These are phyloP conservation scores for Trichosporon asahii DNA, from an alignment of 1,284 basidiomycete species.

Conservation along the genomic window DNA sequence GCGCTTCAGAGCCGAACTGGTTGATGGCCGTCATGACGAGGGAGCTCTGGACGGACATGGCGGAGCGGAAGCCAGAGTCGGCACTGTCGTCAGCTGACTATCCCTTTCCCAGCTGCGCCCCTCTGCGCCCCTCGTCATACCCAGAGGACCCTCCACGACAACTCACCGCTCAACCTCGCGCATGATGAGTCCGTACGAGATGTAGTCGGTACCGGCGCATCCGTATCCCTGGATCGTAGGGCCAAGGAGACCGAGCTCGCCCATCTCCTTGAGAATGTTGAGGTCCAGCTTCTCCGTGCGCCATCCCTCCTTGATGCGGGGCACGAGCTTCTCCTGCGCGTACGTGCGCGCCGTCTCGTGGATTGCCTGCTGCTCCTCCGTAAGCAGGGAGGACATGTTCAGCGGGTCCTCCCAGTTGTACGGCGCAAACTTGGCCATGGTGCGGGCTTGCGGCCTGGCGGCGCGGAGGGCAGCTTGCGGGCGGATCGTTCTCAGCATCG, in stretches of 20 bases:
- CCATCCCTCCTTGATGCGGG: slow-evolving; percentile 83
- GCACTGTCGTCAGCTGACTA: slow-evolving; percentile 57
- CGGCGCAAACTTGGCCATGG: slow-evolving; percentile 52
- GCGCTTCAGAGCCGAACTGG: slow-evolving; percentile 78
- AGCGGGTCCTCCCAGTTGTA: slow-evolving; percentile 80
- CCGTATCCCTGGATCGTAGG: slow-evolving; percentile 91
- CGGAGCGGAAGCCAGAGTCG: slow-evolving; percentile 92
- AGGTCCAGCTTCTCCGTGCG: slow-evolving; percentile 82
- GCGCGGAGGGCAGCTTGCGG: neutral
- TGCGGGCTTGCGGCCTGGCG: neutral
- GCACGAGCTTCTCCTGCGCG: slow-evolving; percentile 78
- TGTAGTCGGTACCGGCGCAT: slow-evolving; percentile 84
- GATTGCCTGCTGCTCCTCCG: slow-evolving; percentile 86
- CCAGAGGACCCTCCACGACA: neutral
- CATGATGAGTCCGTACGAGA: slow-evolving; percentile 89
- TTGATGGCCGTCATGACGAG: slow-evolving; percentile 97
- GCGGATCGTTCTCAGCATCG: neutral
- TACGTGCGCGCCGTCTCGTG: slow-evolving; percentile 79
- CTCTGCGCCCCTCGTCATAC: neutral
- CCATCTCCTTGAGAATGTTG: slow-evolving; percentile 84
- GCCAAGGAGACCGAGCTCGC: slow-evolving; percentile 80
- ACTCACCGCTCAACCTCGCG: slow-evolving; percentile 81
- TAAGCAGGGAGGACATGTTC: slow-evolving; percentile 69
- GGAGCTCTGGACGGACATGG: slow-evolving; percentile 90
- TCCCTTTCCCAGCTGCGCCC: neutral